These are phyloP conservation scores for carrot (Daucus carota) DNA, from an alignment of 129 eudicot genomes.

Conservation along the genomic window DNA sequence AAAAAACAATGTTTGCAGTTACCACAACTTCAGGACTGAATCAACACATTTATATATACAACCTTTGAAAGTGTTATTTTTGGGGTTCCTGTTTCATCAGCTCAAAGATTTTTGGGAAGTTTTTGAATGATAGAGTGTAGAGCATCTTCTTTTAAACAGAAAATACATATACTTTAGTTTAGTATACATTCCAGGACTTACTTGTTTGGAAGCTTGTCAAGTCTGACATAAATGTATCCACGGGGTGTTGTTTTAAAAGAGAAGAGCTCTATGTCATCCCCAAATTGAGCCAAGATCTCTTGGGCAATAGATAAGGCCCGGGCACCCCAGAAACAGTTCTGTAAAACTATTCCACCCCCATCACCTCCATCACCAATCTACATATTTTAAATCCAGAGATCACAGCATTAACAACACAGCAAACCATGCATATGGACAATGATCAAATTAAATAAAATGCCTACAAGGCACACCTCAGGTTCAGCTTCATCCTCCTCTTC, in stretches of 20 bases:
- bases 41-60: not conserved
- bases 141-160: not conserved
- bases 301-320: conserved; percentile 59
- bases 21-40: not conserved
- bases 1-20: conserved; percentile 10
- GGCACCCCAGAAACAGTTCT: conserved; percentile 77
- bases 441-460: not conserved
- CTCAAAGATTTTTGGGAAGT: not conserved
- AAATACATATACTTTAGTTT: not conserved
- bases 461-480: conserved; percentile 47
- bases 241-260: conserved; percentile 71
- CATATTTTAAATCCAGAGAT: not conserved
- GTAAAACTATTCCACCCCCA: conserved; percentile 76
- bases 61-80: not conserved
- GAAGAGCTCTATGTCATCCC: conserved; percentile 65
- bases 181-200: conserved; percentile 28
- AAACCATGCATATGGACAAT: not conserved
- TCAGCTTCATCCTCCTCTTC: conserved; percentile 87
- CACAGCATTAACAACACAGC: conserved; percentile 3
- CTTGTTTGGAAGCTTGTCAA: conserved; percentile 68
- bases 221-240: conserved; percentile 81
- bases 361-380: conserved; percentile 86
- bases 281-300: conserved; percentile 53
- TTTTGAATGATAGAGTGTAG: not conserved
- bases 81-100: not conserved